These are phyloP conservation scores for Melaleuca quinquenervia DNA, from an alignment of 345 rosid genomes.

Conservation along the genomic window DNA sequence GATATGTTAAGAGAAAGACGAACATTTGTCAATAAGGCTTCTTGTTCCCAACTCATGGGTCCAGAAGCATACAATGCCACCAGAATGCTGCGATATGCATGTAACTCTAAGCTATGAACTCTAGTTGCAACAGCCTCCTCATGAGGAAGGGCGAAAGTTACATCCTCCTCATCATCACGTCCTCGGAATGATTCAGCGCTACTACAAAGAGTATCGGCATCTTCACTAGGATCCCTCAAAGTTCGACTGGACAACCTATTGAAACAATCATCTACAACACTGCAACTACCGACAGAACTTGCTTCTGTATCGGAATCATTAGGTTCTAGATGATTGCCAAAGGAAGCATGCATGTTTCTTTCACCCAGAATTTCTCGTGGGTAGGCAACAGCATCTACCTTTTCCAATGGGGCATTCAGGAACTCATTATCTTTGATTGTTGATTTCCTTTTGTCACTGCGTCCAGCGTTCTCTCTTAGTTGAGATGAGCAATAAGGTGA, in stretches of 20 bases:
- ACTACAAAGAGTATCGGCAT: conserved; percentile 20
- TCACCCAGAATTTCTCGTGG: conserved; percentile 20
- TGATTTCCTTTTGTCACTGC: conserved; percentile 16
- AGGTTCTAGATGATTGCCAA: conserved; percentile 14
- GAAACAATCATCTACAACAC: conserved; percentile 14
- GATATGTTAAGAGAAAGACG: conserved; percentile 62
- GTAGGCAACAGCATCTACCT: conserved; percentile 23
- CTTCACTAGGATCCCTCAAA: conserved; percentile 18
- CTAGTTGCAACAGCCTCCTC: conserved; percentile 30
- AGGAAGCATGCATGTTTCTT: conserved; percentile 13
- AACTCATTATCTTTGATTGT: conserved; percentile 13
- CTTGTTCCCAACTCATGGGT: conserved; percentile 72
- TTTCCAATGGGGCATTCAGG: conserved; percentile 5
- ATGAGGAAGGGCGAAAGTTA: conserved; percentile 10
- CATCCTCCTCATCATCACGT: conserved; percentile 16
- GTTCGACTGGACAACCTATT: conserved; percentile 13
- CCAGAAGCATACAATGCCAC: conserved; percentile 57
- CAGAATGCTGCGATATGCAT: conserved; percentile 39
- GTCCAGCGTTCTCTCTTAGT: conserved; percentile 22
- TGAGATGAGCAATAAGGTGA: conserved; percentile 19
- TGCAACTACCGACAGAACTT: conserved; percentile 72
- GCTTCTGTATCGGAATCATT: conserved; percentile 29
- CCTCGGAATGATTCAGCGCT: conserved; percentile 41
- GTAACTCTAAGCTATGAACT: conserved; percentile 54
- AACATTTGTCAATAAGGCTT: conserved; percentile 64